Evolutionary conservation across 495 filamentous ascomycete genomes (phyloP), one percentile per base, ranked within the genome.

Genomic region (Penicillium soppii): DNA sequence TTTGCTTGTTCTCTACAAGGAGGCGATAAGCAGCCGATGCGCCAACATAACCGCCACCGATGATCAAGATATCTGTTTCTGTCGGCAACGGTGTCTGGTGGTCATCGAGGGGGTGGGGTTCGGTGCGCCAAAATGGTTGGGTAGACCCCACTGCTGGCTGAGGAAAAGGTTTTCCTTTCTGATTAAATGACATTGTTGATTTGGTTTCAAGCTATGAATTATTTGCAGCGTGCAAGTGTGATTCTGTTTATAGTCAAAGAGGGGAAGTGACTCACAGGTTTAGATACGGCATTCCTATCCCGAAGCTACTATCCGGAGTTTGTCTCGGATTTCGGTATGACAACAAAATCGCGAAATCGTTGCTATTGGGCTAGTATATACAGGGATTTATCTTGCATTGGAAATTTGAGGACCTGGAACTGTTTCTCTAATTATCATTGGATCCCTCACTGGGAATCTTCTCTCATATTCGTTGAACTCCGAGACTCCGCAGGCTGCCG

Each of bases 11-110:
- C 23, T 66, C 47, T n/a, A 51, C 52, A 26, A 86, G 72, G 1
- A 90, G 69, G 36, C 82, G 75, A 70, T 80, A 85, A 3, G 87
- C 85, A 5, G 83, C 65, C 1, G 76, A 73, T 0, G 83, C 75
- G 9, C 87, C 87, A 3, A 82, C 82, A 50, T 88, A 89, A 5
- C 87, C 88, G 46, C 81, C 83, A 7, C 88, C 87, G 30, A 90
- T 81, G 21, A 90, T 83, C n/a, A 89, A 69, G 7, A 79, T 78
- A 38, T 88, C 82, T 26, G 73, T 78, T 7, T 68, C 61, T 0
- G 47, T 22, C 15, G 80, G 84, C 10, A 86, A 72, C n/a, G 60
- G 47, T 5, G 69, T 76, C 40, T 78, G 77, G 45, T 79, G 57
- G 45, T 78, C 73, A 42, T 85, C 75, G n/a, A 89, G 67, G 10